phyloP scores from a whole-genome alignment of 2,329 filamentous ascomycete genomes.

The Neofusicoccum sp. region DNA sequence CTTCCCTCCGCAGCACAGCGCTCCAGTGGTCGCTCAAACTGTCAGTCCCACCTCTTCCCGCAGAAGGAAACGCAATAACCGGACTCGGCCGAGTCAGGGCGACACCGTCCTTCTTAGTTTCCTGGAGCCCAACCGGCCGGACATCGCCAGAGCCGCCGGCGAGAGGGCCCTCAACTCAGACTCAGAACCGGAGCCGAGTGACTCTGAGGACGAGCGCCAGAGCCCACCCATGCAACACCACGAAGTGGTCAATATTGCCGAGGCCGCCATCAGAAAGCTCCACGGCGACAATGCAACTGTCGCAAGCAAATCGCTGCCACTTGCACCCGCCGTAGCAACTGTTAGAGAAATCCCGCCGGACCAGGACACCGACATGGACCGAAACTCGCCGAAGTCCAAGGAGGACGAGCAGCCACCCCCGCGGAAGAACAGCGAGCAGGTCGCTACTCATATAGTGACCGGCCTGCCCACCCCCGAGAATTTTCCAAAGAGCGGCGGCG shows the following conservation, averaged over 20 bases:
- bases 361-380: slow-evolving; percentile 12
- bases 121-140: slow-evolving; percentile 63
- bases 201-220: slow-evolving; percentile 40
- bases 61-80: slow-evolving; percentile 51
- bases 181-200: slow-evolving; percentile 45
- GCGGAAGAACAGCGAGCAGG: neutral
- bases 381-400: slow-evolving; percentile 1
- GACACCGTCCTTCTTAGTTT: slow-evolving; percentile 66
- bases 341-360: slow-evolving; percentile 2
- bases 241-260: neutral
- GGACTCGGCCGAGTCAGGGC: slow-evolving; percentile 55
- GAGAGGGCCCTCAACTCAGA: slow-evolving; percentile 49
- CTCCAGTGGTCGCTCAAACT: slow-evolving; percentile 28
- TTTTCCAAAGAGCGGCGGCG: neutral
- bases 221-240: slow-evolving; percentile 1
- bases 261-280: neutral
- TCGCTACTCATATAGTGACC: neutral
- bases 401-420: neutral
- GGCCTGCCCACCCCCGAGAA: slow-evolving; percentile 12
- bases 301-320: slow-evolving; percentile 1
- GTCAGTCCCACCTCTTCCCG: slow-evolving; percentile 37
- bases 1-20: slow-evolving; percentile 27
- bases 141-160: slow-evolving; percentile 61
- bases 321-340: slow-evolving; percentile 4
- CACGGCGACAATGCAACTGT: neutral